A percentile compares a stretch with the other conserved stretches of the same genome.
Evolutionary conservation across 1,284 basidiomycete species (phyloP).

Genomic region (Porogramme epimiltina): DNA sequence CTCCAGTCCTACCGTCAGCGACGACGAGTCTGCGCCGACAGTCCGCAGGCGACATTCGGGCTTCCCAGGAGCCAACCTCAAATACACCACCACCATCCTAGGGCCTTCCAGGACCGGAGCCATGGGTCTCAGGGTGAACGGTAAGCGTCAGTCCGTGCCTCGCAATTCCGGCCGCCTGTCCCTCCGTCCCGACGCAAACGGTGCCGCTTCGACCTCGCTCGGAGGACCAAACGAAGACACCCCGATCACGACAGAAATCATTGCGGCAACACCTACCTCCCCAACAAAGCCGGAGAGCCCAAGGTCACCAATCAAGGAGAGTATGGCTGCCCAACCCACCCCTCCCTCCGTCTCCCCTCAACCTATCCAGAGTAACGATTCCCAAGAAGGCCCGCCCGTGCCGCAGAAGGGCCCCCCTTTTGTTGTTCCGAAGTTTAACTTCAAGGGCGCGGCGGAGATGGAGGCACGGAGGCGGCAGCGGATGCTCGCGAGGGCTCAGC

Average conservation of each 20-base stretch:
- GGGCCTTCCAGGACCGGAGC: constrained; percentile 36
- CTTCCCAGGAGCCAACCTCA: constrained; percentile 65
- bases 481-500: constrained; percentile 41
- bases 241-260: constrained; percentile 23
- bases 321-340: constrained; percentile 4
- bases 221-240: constrained; percentile 15
- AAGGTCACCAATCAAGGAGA: constrained; percentile 19
- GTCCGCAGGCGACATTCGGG: constrained; percentile 43
- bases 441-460: constrained; percentile 79
- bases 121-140: constrained; percentile 34
- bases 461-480: constrained; percentile 65
- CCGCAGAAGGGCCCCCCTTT: constrained; percentile 12
- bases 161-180: constrained; percentile 45
- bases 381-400: neutral
- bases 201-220: constrained; percentile 15
- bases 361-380: neutral
- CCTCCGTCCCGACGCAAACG: constrained; percentile 22
- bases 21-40: constrained; percentile 55
- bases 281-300: constrained; percentile 19
- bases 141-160: constrained; percentile 35
- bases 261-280: constrained; percentile 22
- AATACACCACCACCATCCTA: constrained; percentile 87
- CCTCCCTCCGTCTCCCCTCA: constrained; percentile 10
- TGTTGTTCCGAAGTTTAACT: constrained; percentile 60
- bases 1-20: constrained; percentile 67